A percentile compares a stretch with the other conserved stretches of the same genome.
These are phyloP conservation scores for Xenosphaeropsis pyriputrescens DNA, from an alignment of 2,329 filamentous ascomycete genomes.

Conservation along the genomic window DNA sequence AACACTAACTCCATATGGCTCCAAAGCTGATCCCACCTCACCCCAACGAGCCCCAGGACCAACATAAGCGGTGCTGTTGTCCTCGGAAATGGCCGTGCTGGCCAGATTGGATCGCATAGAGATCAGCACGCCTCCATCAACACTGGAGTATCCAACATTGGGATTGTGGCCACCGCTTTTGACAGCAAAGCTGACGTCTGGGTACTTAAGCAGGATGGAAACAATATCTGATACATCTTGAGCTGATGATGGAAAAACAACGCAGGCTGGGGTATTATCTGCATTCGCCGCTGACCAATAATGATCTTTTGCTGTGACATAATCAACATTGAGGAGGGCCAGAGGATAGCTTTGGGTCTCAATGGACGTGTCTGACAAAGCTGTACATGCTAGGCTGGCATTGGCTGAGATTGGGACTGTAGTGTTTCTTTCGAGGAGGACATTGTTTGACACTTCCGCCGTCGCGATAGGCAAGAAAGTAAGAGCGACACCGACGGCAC, in stretches of 20 bases:
- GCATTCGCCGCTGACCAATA: conserved; percentile 21
- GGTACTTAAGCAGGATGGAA: conserved; percentile 14
- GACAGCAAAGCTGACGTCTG: conserved; percentile 18
- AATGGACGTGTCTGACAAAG: no score
- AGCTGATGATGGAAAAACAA: conserved; percentile 18
- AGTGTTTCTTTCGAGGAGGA: no score
- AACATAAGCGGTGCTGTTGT: conserved; percentile 16
- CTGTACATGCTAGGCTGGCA: no score
- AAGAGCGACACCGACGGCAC: no score
- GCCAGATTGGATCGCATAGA: conserved; percentile 21
- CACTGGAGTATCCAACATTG: conserved; percentile 31
- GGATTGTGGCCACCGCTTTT: conserved; percentile 21
- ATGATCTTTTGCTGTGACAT: conserved; percentile 7
- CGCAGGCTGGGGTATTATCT: conserved; percentile 20
- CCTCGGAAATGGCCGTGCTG: conserved; percentile 11
- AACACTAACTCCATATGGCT: conserved; percentile 17
- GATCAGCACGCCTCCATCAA: conserved; percentile 31
- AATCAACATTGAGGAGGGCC: conserved; percentile 3
- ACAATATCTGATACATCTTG: conserved; percentile 19
- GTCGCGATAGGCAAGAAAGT: no score
- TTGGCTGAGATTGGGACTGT: no score
- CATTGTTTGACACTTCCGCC: no score
- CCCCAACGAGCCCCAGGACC: conserved; percentile 23
- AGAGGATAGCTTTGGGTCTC: conserved; percentile 3
- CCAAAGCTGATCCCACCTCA: conserved; percentile 21